Evolutionary conservation across 176 grass and related monocot species (phyloP).

Genomic region (Musa itinerans): DNA sequence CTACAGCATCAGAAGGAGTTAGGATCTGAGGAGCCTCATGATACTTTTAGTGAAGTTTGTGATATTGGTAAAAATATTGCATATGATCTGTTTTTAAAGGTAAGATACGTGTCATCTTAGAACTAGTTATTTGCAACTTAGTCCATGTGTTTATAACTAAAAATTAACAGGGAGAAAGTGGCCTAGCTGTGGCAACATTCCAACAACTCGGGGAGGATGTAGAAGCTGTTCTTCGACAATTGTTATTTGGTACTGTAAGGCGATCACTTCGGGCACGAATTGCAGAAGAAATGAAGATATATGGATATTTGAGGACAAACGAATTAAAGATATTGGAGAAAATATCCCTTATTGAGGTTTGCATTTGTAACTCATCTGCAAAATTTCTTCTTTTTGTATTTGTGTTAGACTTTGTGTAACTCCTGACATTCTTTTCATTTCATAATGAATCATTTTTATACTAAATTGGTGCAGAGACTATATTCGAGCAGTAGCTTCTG

Average conservation of each 20-base stretch:
- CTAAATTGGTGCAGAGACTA: constrained; percentile 49
- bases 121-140: not conserved
- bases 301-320: constrained; percentile 55
- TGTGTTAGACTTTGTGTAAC: not conserved
- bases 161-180: constrained; percentile 68
- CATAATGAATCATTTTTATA: constrained; percentile 29
- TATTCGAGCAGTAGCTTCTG: constrained; percentile 89
- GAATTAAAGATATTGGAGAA: constrained; percentile 71
- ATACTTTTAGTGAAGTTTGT: constrained; percentile 81
- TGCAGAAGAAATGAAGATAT: constrained; percentile 71
- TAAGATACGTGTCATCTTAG: constrained; percentile 11
- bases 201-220: constrained; percentile 85
- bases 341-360: constrained; percentile 83
- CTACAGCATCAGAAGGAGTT: constrained; percentile 55
- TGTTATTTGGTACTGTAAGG: constrained; percentile 82
- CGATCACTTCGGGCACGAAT: constrained; percentile 69
- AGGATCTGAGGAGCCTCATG: constrained; percentile 36
- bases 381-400: not conserved
- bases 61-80: constrained; percentile 74
- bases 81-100: constrained; percentile 95
- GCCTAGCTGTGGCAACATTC: constrained; percentile 64
- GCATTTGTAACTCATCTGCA: constrained; percentile 2
- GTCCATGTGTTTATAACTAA: not conserved
- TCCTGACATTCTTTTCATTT: constrained; percentile 1
- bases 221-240: constrained; percentile 65